Evolutionary conservation across 2,329 filamentous ascomycete species (phyloP).

Genomic region (Gnomoniopsis sp.): DNA sequence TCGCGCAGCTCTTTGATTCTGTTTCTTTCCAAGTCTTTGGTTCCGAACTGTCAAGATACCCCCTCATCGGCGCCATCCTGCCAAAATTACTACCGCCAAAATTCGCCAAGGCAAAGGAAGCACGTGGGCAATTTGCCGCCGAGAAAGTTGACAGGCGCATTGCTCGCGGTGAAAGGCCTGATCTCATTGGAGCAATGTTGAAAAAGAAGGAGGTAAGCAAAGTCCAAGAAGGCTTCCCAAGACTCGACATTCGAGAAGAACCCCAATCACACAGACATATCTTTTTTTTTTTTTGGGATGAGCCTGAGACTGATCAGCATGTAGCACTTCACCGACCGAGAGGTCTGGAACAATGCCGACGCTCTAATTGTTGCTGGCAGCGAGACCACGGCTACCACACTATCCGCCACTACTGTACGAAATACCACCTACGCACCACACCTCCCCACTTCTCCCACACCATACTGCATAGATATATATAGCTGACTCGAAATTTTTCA

Average conservation of each 20-base stretch:
- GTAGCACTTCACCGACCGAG: slow-evolving; percentile 7
- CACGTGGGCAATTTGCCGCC: neutral
- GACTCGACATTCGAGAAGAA: too few species aligned
- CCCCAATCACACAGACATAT: neutral
- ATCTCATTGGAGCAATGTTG: slow-evolving; percentile 32
- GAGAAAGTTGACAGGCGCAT: neutral
- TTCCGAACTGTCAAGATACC: neutral
- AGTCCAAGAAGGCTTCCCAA: too few species aligned
- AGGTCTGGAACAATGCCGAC: slow-evolving; percentile 11
- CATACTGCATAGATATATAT: neutral
- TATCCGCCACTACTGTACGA: slow-evolving; percentile 1
- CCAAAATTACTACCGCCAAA: neutral
- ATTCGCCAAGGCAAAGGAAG: neutral
- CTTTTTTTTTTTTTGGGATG: neutral
- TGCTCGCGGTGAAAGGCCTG: neutral
- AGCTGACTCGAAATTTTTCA: neutral
- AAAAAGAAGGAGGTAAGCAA: slow-evolving; percentile 29
- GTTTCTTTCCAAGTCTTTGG: neutral
- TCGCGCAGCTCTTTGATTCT: neutral
- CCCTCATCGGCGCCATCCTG: neutral
- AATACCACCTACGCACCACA: neutral
- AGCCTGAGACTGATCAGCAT: neutral
- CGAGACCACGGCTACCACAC: slow-evolving; percentile 7
- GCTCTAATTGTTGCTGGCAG: neutral
- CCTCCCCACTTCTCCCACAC: neutral